Evolutionary conservation across 2,329 filamentous ascomycete species (phyloP).

Genomic region (Alternaria sp.): DNA sequence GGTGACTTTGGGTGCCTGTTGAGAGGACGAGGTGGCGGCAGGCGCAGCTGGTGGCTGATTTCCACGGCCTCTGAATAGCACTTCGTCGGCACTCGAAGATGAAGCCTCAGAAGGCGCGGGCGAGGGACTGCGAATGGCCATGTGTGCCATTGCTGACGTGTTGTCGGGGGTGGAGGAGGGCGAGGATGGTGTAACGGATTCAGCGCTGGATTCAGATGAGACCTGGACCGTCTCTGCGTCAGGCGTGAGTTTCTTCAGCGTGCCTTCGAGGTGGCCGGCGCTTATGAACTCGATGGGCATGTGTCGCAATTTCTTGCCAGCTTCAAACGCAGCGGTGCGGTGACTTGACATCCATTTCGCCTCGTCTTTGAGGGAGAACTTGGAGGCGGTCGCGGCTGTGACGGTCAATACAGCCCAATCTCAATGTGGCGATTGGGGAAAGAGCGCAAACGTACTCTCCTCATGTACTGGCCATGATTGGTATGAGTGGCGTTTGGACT

Average conservation of each 20-base stretch:
- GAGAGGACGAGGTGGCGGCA: neutral
- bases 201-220: conserved; percentile 11
- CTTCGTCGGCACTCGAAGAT: conserved; percentile 63
- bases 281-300: conserved; percentile 66
- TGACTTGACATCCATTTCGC: conserved; percentile 63
- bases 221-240: conserved; percentile 7
- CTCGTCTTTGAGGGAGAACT: conserved; percentile 62
- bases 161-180: conserved; percentile 24
- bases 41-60: conserved; percentile 10
- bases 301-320: conserved; percentile 60
- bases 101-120: conserved; percentile 32
- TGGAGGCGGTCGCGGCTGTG: conserved; percentile 20
- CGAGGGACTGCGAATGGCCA: conserved; percentile 48
- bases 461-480: conserved; percentile 20
- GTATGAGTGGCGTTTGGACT: conserved; percentile 18
- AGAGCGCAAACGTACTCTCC: conserved; percentile 25
- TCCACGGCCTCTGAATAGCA: conserved; percentile 51
- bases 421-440: conserved; percentile 1
- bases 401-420: conserved; percentile 26
- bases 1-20: neutral
- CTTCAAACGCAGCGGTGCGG: conserved; percentile 53
- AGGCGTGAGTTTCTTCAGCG: conserved; percentile 40
- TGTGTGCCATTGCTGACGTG: conserved; percentile 36
- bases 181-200: conserved; percentile 21
- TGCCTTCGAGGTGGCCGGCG: conserved; percentile 55